phyloP scores from a whole-genome alignment of 129 eudicot genomes.

The Saposhnikovia divaricata region DNA sequence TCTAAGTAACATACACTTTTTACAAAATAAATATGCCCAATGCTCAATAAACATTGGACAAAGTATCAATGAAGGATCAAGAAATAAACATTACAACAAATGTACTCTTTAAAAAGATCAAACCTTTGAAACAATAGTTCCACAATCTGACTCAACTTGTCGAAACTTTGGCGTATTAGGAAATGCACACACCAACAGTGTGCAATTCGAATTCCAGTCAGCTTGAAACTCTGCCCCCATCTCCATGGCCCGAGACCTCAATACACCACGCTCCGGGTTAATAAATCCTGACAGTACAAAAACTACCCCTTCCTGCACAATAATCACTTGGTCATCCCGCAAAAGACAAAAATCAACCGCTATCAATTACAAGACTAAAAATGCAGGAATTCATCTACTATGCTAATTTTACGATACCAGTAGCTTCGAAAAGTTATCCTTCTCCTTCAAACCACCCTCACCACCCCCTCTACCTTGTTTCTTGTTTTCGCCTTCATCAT shows the following conservation, averaged over 20 bases:
- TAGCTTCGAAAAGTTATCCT: constrained; percentile 40
- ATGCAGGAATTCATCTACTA: neutral
- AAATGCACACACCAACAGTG: constrained; percentile 25
- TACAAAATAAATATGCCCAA: neutral
- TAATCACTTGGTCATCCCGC: neutral
- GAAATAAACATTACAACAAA: neutral
- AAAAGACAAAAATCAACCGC: neutral
- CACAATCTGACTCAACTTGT: constrained; percentile 81
- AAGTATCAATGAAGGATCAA: neutral
- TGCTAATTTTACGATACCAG: constrained; percentile 32
- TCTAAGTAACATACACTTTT: neutral
- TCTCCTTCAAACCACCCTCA: constrained; percentile 15
- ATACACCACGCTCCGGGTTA: constrained; percentile 73
- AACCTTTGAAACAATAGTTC: constrained; percentile 88
- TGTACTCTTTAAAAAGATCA: neutral
- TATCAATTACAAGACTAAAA: neutral
- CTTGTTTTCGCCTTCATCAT: constrained; percentile 10
- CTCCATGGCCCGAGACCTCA: constrained; percentile 82
- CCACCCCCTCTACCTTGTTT: constrained; percentile 27
- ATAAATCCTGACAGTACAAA: constrained; percentile 92
- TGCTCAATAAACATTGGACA: neutral
- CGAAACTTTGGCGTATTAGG: constrained; percentile 87
- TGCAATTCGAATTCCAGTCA: constrained; percentile 79
- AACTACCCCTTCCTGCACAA: constrained; percentile 70
- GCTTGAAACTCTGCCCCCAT: constrained; percentile 90